Evolutionary conservation across 352 stramenopile species (phyloP), one percentile per base, ranked within the genome.

Genomic region (Globisporangium radiosum): DNA sequence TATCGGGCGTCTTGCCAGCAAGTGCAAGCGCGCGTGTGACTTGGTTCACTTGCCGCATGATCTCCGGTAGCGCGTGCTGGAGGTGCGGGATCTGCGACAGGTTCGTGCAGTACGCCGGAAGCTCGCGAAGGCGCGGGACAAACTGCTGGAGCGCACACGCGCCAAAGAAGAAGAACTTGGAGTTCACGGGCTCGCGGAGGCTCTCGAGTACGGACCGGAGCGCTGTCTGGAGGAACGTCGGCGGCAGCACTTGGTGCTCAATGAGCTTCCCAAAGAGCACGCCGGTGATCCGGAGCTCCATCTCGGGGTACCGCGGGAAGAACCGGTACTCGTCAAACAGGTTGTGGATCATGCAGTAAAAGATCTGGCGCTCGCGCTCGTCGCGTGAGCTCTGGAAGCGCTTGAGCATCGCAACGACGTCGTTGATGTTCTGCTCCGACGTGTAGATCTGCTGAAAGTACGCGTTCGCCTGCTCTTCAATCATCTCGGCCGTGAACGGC

Each of bases 391-490:
- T 85, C 78, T 99, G 97, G 82, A 99, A 99, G n/a, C 87, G 86
- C 72, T 98, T 98, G 40, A 99, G 82, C 94, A 98, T 99, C 62
- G 97, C 92, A 38, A 99, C 95, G 10, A 99, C 94, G 62, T 98
- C 96, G 38, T 96, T 97, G 63, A 98, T 98, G 63, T 96, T 98
- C 71, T 99, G 93, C 71, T 99, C 95, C 8, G 88, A 97, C 13
- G 92, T 98, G 77, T 99, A 99, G 59, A 99, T 99, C 70, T 98
- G 96, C 75, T 99, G 96, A 74, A 99, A 99, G 72, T 99, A 99
- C 8, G 88, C 88, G 70, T 99, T 99, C 17, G 97, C 96, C 67
- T 98, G 91, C 72, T 99, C 95, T 80, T 99, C 97, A 59, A 99
- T 98, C 73, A 99, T 97, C 71, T 99, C 95, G 11, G 85, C 77